Conservation (phyloP, 129 eudicot genomes). For the Rutidosis leptorrhynchoides region DNA sequence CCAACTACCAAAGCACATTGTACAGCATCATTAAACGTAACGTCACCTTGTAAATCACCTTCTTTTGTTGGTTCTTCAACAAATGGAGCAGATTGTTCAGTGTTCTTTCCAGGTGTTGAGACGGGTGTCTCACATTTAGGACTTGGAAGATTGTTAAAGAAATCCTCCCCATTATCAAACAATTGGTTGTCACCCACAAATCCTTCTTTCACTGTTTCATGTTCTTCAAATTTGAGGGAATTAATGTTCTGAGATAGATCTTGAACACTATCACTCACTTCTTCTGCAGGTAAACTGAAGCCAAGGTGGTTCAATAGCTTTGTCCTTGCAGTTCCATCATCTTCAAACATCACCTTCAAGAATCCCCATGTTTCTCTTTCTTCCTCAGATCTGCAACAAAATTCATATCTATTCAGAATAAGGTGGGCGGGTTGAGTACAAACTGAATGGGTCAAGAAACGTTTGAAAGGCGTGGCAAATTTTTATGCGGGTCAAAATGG, state of each 20-base stretch:
- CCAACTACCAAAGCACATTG: constrained; percentile 96
- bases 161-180: constrained; percentile 79
- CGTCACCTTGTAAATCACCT: constrained; percentile 53
- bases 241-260: constrained; percentile 53
- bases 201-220: constrained; percentile 33
- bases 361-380: constrained; percentile 92
- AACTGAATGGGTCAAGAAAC: not conserved
- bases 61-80: constrained; percentile 44
- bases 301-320: constrained; percentile 85
- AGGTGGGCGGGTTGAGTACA: not conserved
- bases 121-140: constrained; percentile 85
- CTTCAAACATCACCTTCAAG: constrained; percentile 90
- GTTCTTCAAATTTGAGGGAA: constrained; percentile 50
- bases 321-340: constrained; percentile 82
- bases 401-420: constrained; percentile 1
- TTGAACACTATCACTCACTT: constrained; percentile 43
- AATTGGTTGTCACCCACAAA: constrained; percentile 29
- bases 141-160: constrained; percentile 91
- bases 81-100: constrained; percentile 28
- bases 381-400: constrained; percentile 54
- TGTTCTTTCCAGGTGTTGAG: constrained; percentile 39
- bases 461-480: not conserved
- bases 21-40: constrained; percentile 75
- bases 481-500: not conserved
- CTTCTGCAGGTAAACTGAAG: constrained; percentile 58